A percentile compares a stretch with the other conserved stretches of the same genome.
phyloP scores from a whole-genome alignment of 2,329 filamentous ascomycete genomes.

The Magnaporthiopsis incrustans region DNA sequence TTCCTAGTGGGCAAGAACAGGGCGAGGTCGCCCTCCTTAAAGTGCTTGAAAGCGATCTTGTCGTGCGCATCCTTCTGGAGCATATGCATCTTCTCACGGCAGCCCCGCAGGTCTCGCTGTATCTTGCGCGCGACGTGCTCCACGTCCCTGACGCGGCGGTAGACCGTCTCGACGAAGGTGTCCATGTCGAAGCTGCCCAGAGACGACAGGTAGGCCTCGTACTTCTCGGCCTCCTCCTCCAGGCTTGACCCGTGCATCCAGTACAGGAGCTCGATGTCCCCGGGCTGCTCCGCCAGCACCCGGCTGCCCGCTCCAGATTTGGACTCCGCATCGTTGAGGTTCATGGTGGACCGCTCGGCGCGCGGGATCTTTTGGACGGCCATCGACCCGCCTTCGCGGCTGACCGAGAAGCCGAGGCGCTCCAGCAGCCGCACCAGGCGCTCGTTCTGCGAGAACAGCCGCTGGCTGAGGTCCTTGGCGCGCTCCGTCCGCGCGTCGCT shows the following conservation, averaged over 20 bases:
- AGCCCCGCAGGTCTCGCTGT: slow-evolving; percentile 78
- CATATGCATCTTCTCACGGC: slow-evolving; percentile 77
- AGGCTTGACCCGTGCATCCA: slow-evolving; percentile 69
- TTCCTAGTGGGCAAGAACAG: slow-evolving; percentile 92
- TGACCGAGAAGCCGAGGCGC: slow-evolving; percentile 75
- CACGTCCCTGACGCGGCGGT: slow-evolving; percentile 85
- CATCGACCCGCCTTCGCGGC: slow-evolving; percentile 65
- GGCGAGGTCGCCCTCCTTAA: slow-evolving; percentile 93
- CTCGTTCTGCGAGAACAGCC: slow-evolving; percentile 76
- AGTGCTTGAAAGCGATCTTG: slow-evolving; percentile 91
- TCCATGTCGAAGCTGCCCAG: slow-evolving; percentile 78
- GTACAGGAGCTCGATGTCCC: slow-evolving; percentile 66
- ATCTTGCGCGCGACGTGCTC: slow-evolving; percentile 91
- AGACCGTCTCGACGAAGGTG: slow-evolving; percentile 73
- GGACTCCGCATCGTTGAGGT: not conserved
- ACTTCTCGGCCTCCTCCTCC: slow-evolving; percentile 64
- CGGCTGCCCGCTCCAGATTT: slow-evolving; percentile 23
- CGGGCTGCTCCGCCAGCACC: slow-evolving; percentile 44
- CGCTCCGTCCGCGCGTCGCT: slow-evolving; percentile 64
- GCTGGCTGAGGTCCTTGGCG: slow-evolving; percentile 76
- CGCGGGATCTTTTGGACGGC: slow-evolving; percentile 63
- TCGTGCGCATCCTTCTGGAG: slow-evolving; percentile 82
- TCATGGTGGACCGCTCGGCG: slow-evolving; percentile 42
- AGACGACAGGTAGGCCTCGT: slow-evolving; percentile 63
- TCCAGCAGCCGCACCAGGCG: slow-evolving; percentile 78